Evolutionary conservation across 352 stramenopile genomes (phyloP).

Genomic region (Phytopythium delawarense): DNA sequence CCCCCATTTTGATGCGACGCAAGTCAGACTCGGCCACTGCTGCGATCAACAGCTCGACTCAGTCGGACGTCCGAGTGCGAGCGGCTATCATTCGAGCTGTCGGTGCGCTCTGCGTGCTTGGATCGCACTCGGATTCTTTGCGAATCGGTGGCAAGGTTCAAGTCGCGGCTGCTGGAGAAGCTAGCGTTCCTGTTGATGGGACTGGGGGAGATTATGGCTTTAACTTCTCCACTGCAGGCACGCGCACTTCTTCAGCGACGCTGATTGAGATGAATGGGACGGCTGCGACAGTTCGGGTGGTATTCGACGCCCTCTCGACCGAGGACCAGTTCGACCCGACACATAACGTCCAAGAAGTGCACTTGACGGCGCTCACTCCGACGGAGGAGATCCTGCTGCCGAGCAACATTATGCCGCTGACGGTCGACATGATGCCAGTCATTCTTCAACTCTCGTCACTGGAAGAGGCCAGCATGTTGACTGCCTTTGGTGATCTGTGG

Average conservation of each 20-base stretch:
- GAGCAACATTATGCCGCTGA: slow-evolving; percentile 40
- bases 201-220: slow-evolving; percentile 37
- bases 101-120: slow-evolving; percentile 75
- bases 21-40: slow-evolving; percentile 19
- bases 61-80: slow-evolving; percentile 63
- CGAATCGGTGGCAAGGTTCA: slow-evolving; percentile 75
- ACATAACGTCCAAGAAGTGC: slow-evolving; percentile 84
- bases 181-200: slow-evolving; percentile 11
- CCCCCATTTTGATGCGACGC: slow-evolving; percentile 47
- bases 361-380: slow-evolving; percentile 54
- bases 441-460: slow-evolving; percentile 79
- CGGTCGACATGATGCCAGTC: slow-evolving; percentile 76
- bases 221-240: slow-evolving; percentile 31
- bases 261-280: slow-evolving; percentile 71
- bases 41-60: slow-evolving; percentile 6
- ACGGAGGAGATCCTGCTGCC: slow-evolving; percentile 77
- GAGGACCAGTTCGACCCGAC: slow-evolving; percentile 63
- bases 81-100: slow-evolving; percentile 77
- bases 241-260: slow-evolving; percentile 51
- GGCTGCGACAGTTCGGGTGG: slow-evolving; percentile 65
- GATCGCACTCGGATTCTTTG: slow-evolving; percentile 81
- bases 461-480: slow-evolving; percentile 59
- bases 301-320: slow-evolving; percentile 61
- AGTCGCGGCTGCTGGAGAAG: slow-evolving; percentile 37
- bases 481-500: slow-evolving; percentile 75